Base-by-base conservation (phyloP, 805 yeast genomes). In the Candida xiaguanensis region DNA sequence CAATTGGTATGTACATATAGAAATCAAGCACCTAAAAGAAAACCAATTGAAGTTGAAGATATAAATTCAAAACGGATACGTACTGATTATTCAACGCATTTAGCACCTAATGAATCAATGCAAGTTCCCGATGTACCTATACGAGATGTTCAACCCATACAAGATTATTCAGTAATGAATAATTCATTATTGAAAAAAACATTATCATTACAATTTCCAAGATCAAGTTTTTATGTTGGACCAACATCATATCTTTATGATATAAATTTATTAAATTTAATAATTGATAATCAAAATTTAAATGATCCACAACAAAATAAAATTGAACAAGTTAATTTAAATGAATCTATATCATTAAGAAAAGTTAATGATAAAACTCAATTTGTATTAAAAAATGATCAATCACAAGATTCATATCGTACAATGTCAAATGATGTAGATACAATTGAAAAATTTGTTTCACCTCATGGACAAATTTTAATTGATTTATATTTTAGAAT, bases 381-480 rank as follows among this genome's bases (percentile, higher is more conserved):
- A 58, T 91, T 91, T 53, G 71, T 86, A 13, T 62, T 91, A 22
- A 75, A 86, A 46, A 93, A 85, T 56, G 97, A 91, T 55, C 83
- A 79, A 54, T 75, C 86, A 15, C 82, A 82, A 34, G 81, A 78
- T 37, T 69, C 83, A 11, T 82, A 81, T 48, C 75, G 77, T 45
- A 70, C 75, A 30, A 80, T 90, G 63, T 85, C 86, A 34, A 74
- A 77, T 43, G 89, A 83, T 45, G 84, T 86, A 8, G 96, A 91
- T 55, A 75, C 81, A 18, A 86, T 91, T 6, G 98, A 91, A 57
- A 72, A 78, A 46, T 72, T 86, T 36, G 86, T 91, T 14, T 83
- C 91, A n/a, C 98, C 99, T 0, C 89, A 88, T 59, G 98, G 98
- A 1, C 85, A 82, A 46, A 77, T 82, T 8, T 66, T 87, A 39